Evolutionary conservation across 1,284 basidiomycete species (phyloP), one percentile per base, ranked within the genome.

Genomic region (Rhodotorula sp.): DNA sequence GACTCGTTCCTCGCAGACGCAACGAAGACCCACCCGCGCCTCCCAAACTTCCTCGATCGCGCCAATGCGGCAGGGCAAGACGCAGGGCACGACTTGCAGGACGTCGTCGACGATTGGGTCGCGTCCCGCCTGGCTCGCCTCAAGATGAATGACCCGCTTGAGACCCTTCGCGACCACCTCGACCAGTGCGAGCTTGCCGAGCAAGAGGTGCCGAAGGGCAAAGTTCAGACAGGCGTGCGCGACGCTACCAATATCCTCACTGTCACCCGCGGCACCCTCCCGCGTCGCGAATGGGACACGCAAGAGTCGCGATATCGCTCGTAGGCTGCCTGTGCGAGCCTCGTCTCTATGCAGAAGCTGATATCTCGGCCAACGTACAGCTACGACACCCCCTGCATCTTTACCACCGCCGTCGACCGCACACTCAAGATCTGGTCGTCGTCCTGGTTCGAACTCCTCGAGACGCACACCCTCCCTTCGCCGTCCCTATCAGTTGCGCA

Each of bases 371-470:
- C 14, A n/a, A 5, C 55, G 3, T 27, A 7, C 56, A 72, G 68
- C 56, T 54, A 66, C 41, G 46, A 61, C 16, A 50, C 70, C 25
- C 69, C 64, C 0, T 78, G 77, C 64, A 59, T 79, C 46, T 68
- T 76, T 48, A 77, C 75, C 7, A 71, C 75, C 19, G 70, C 74
- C 1, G 77, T 78, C 41, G 78, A 78, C 68, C 70, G 73, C 17
- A 71, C 76, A 10, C 61, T 78, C 64, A 76, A 72, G 55, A 55
- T 78, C 44, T 69, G 65, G 50, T 67, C 65, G 7, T 52, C 52
- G 10, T 34, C 58, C 19, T 57, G 62, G 5, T 73, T 68, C 61
- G 64, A 69, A 14, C 61, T 78, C 9, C 71, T 77, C 64, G 78
- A 78, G 44, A 60, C 65, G 7, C 70, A 70, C 55, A 44, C 67